Evolutionary conservation across 805 yeast genomes (phyloP), one percentile per base, ranked within the genome.

Genomic region (Jamesozyma lodderae): DNA sequence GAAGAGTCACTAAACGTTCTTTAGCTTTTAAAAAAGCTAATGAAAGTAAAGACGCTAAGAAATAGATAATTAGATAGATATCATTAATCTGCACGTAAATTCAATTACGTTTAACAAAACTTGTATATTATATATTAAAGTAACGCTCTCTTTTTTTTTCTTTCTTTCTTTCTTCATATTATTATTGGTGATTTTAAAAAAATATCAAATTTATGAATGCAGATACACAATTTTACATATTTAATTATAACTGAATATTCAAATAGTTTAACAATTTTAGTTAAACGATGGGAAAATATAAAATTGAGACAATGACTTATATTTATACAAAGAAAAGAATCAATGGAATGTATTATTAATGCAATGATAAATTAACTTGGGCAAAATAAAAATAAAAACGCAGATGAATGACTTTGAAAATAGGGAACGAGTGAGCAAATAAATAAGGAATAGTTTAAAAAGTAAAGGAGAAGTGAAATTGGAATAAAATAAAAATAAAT

Each of bases 1-100:
- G 73, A 31, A 65, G 72, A 52, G 68, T 67, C 38, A 67, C 68
- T 22, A 62, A 66, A 48, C 65, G 70, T 55, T 67, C 72, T 4
- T 55, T 59, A 7, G 69, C 67, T 20, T 66, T 62, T 52, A 67
- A 61, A 42, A 60, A 62, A 33, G 52, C 58, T 35, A 44, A 48
- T 33, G 44, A 27, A n/a, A 25, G 38, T 22, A 16, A 33, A 25
- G 14, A 33, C 16, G 30, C 7, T 10, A 33, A 23, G 22, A 33
- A 24, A 6, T 24, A 24, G 18, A 33, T 33, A 24, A 27, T 4
- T 15, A 14, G 11, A 18, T 18, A 11, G 23, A 8, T 30, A 18
- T n/a, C n/a, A n/a, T n/a, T n/a, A n/a, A n/a, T n/a, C n/a, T n/a
- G n/a, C n/a, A n/a, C n/a, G n/a, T n/a, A n/a, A n/a, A n/a, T n/a